Evolutionary conservation across 2,329 filamentous ascomycete species (phyloP), one percentile per base, ranked within the genome.

Genomic region (Neodidymelliopsis sp.): DNA sequence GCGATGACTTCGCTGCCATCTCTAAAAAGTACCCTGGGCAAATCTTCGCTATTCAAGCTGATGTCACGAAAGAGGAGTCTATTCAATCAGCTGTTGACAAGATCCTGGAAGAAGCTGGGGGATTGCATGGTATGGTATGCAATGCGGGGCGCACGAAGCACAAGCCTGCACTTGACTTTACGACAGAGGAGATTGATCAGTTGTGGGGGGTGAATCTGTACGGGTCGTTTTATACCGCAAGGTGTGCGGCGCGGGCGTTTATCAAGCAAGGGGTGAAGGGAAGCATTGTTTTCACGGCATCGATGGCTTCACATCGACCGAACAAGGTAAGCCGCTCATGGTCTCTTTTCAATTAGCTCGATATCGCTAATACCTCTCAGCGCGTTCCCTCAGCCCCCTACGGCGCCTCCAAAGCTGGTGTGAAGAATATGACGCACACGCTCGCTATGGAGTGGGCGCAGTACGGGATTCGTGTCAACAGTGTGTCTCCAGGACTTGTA

Each of bases 111-210:
- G 70, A 79, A 39, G 69, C 68, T 0, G 78, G 78, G 4, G 73
- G 67, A 0, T 53, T 81, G 6, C 75, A 81, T 46, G 79, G 77
- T 4, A 77, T 82, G 68, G 77, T 81, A 2, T 75, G 73, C 18
- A 81, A 82, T 49, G 79, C 79, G 0, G 79, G 79, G 11, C 66
- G 75, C 11, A 82, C 79, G 10, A 79, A 81, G 56, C 79, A 81
- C 54, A 80, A 81, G 59, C 63, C 78, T 2, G 79, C 79, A 0
- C 63, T 81, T 5, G 77, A 82, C 18, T 81, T 79, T 37, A 79
- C 75, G 1, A 74, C 70, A 0, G 77, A 77, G 43, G 76, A 80
- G 46, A 75, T 80, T 27, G 71, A 78, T 48, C 63, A 69, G 9
- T 53, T 79, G 3, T 79, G 75, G 55, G 69, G 67, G 25, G 70